Conservation (phyloP, 2,329 filamentous ascomycete genomes). For the Xylariaceae sp. region DNA sequence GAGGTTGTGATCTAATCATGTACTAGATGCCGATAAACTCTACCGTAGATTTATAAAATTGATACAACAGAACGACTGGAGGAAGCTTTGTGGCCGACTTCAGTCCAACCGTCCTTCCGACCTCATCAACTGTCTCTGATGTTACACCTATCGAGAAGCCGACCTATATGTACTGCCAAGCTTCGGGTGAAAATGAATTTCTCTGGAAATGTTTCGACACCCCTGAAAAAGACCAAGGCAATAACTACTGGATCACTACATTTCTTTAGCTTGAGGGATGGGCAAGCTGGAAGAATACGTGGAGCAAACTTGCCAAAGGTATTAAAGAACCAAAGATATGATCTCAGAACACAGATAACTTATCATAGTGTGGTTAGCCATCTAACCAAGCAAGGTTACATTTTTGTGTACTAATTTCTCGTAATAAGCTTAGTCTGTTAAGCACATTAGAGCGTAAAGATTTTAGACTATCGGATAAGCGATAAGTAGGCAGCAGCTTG, state of each 20-base stretch:
- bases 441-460: no score
- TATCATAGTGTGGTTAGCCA: no score
- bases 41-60: constrained; percentile 8
- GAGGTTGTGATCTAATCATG: constrained; percentile 14
- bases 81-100: constrained; percentile 22
- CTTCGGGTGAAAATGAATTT: constrained; percentile 13
- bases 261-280: constrained; percentile 20
- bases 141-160: constrained; percentile 10
- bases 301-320: constrained; percentile 5
- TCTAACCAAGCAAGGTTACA: no score
- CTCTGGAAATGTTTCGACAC: constrained; percentile 20
- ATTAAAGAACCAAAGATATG: constrained; percentile 8
- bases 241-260: constrained; percentile 21
- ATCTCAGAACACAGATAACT: no score
- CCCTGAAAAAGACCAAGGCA: constrained; percentile 20
- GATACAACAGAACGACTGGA: constrained; percentile 15
- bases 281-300: constrained; percentile 18
- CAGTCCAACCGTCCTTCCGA: constrained; percentile 3
- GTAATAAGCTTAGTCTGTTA: no score
- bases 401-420: no score
- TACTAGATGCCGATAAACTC: constrained; percentile 17
- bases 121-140: not conserved
- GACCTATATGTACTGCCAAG: constrained; percentile 17
- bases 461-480: no score
- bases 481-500: no score